These are phyloP conservation scores for Colletotrichum sp. DNA, from an alignment of 2,329 filamentous ascomycete genomes.

Conservation along the genomic window DNA sequence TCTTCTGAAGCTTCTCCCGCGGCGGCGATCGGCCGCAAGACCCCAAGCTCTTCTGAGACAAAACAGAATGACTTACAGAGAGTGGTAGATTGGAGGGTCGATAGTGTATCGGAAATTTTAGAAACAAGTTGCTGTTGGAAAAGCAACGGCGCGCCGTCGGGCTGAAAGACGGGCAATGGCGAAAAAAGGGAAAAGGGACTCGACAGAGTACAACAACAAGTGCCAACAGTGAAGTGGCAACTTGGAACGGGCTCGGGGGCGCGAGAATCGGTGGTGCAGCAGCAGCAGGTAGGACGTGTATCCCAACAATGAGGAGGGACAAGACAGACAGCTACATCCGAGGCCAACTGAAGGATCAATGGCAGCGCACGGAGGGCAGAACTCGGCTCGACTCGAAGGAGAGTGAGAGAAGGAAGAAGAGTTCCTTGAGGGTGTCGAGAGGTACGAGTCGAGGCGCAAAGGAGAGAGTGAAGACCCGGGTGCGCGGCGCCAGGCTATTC, in stretches of 20 bases:
- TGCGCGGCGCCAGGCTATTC: constrained; percentile 10
- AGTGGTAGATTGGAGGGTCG: neutral
- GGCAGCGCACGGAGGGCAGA: neutral
- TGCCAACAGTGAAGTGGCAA: constrained; percentile 18
- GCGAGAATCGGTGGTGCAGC: neutral
- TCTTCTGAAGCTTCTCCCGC: constrained; percentile 13
- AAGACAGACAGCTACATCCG: constrained; percentile 6
- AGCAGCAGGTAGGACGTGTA: constrained; percentile 1
- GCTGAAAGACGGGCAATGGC: neutral
- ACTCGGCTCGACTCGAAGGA: neutral
- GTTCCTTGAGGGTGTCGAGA: neutral
- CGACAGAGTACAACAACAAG: neutral
- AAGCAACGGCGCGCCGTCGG: constrained; percentile 14
- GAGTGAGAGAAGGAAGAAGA: constrained; percentile 1
- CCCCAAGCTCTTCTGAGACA: neutral
- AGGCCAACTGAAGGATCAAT: constrained; percentile 7
- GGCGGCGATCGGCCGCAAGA: neutral
- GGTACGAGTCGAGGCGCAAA: neutral
- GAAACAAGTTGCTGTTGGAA: neutral
- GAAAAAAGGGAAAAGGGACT: neutral
- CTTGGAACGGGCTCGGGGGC: neutral
- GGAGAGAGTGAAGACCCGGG: neutral
- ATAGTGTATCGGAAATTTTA: neutral
- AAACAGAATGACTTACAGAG: constrained; percentile 5
- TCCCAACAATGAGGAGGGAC: neutral